A percentile compares a stretch with the other conserved stretches of the same genome.
Conservation (phyloP, 495 filamentous ascomycete genomes). For the Opeltia flavorubescens region DNA sequence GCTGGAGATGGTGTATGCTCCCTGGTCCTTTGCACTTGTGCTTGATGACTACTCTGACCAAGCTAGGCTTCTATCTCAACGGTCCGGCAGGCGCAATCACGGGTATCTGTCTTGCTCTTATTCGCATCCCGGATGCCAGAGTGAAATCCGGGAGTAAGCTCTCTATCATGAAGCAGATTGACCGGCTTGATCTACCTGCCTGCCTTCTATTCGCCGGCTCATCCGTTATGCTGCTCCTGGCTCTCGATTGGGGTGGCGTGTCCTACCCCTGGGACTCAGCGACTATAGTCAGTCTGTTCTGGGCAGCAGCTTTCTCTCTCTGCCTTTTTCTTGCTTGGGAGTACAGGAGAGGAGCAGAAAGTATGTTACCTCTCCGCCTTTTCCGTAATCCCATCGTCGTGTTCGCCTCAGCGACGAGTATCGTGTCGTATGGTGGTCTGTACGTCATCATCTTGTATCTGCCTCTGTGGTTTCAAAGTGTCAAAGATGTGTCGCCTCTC, state of each 20-base stretch:
- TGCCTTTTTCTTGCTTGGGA: slow-evolving; percentile 19
- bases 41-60: neutral
- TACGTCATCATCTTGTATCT: slow-evolving; percentile 34
- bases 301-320: slow-evolving; percentile 21
- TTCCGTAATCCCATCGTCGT: slow-evolving; percentile 33
- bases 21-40: slow-evolving; percentile 43
- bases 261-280: slow-evolving; percentile 29
- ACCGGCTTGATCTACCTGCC: slow-evolving; percentile 30
- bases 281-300: slow-evolving; percentile 28
- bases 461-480: slow-evolving; percentile 58
- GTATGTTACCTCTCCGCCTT: slow-evolving; percentile 33
- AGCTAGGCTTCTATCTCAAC: neutral
- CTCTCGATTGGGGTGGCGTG: slow-evolving; percentile 36
- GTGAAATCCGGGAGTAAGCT: slow-evolving; percentile 15
- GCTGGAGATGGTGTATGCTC: slow-evolving; percentile 80
- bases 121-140: slow-evolving; percentile 29
- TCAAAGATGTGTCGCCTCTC: neutral
- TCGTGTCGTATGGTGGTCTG: neutral
- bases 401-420: slow-evolving; percentile 24
- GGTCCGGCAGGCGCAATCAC: slow-evolving; percentile 30
- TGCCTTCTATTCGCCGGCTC: slow-evolving; percentile 32
- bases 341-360: slow-evolving; percentile 11
- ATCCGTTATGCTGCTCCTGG: slow-evolving; percentile 35
- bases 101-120: slow-evolving; percentile 28
- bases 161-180: slow-evolving; percentile 25